Conservation (phyloP, 768 basidiomycete species). For the Boletus patriciae region DNA sequence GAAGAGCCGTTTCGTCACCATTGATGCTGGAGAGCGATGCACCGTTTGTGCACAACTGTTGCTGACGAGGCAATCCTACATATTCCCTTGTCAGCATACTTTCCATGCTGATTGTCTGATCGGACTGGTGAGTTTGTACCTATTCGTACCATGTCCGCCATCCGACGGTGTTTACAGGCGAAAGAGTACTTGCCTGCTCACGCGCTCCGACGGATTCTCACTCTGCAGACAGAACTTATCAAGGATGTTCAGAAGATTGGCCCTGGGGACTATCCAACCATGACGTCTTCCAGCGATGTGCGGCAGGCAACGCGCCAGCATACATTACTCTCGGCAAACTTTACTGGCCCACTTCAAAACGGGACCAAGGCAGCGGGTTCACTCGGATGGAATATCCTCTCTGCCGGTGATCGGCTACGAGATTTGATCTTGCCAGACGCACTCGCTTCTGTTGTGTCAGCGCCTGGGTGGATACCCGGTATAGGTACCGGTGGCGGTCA, state of each 20-base stretch:
- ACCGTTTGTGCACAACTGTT: conserved; percentile 75
- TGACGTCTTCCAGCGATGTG: conserved; percentile 34
- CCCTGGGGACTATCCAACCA: conserved; percentile 35
- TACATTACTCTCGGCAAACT: conserved; percentile 74
- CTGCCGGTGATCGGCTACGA: conserved; percentile 84
- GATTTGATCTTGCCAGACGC: conserved; percentile 95
- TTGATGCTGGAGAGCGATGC: conserved; percentile 86
- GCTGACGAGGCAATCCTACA: conserved; percentile 91
- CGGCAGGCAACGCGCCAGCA: conserved; percentile 56
- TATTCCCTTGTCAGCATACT: conserved; percentile 96
- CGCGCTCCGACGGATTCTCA: conserved; percentile 79
- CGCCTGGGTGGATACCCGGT: conserved; percentile 75
- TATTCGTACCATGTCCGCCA: not conserved
- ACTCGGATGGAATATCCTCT: conserved; percentile 77
- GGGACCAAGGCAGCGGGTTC: conserved; percentile 64
- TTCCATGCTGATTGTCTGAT: conserved; percentile 99
- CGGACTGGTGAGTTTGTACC: conserved; percentile 65
- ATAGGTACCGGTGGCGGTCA: conserved; percentile 52
- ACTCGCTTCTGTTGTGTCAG: conserved; percentile 78
- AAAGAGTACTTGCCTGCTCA: conserved; percentile 88
- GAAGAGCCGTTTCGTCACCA: conserved; percentile 87
- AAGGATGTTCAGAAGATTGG: conserved; percentile 43
- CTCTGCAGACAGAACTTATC: conserved; percentile 82
- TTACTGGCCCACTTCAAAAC: conserved; percentile 58
- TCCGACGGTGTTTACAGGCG: conserved; percentile 51